Evolutionary conservation across 345 rosid species (phyloP), one percentile per base, ranked within the genome.

Genomic region (Cardamine occulta): DNA sequence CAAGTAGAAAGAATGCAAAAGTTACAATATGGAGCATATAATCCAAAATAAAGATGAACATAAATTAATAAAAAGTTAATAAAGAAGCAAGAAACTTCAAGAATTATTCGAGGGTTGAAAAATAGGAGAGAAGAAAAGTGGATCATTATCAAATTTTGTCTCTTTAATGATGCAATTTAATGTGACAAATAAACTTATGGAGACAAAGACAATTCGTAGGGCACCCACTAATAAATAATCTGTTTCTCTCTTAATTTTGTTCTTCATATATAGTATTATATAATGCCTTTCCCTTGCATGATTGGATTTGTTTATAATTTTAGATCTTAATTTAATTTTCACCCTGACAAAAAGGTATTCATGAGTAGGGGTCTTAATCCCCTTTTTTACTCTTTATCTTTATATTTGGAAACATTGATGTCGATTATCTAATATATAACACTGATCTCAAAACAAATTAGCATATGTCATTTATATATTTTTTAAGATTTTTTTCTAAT

Each of bases 1-100:
- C 31, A 53, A 31, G 64, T 31, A 53, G 55, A 76, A 69, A 68
- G 29, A 62, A 61, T 26, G 35, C 6, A 69, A 61, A 76, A 70
- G 75, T 17, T 63, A 63, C 66, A 63, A 17, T 28, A 47, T 35
- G 6, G 61, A 70, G 75, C 80, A 70, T 77, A 77, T 63, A 70
- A 70, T 63, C 80, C 71, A 63, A 53, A 77, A 63, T 26, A 77
- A 70, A 77, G 66, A 63, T 54, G 72, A 63, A 45, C 59, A 77
- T 77, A 70, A 45, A 55, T 55, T 77, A 77, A 35, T 26, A 34
- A 44, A 76, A 76, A 63, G 65, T 39, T 63, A 53, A 44, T 53
- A 76, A 77, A 77, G 80, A 70, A 70, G 72, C 80, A 77, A 77
- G 80, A 70, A 78, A 72, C 81, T 78, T 78, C 81, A 72, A 78